Conservation (phyloP, 805 yeast genomes). For the Henningerozyma blattae region DNA sequence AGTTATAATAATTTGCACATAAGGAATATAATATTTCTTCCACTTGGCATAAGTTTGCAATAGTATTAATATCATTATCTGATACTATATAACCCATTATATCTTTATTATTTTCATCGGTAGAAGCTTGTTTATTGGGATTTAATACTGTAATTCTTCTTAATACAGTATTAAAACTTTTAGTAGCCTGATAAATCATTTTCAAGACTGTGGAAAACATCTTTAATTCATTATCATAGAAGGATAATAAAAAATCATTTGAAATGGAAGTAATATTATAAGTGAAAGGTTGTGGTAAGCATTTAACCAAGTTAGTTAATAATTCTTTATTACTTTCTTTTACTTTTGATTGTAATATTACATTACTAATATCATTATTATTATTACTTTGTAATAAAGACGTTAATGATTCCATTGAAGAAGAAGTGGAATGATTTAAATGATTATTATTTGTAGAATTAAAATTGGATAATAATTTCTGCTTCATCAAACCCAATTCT, state of each 20-base stretch:
- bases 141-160: not conserved
- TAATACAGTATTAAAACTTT: not conserved
- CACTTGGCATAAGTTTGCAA: slow-evolving; percentile 10
- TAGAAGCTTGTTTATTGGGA: not conserved
- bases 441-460: not conserved
- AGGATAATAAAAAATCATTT: slow-evolving; percentile 2
- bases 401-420: not conserved
- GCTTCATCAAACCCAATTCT: not conserved
- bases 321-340: slow-evolving; percentile 9
- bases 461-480: not conserved
- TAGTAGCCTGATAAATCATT: slow-evolving; percentile 1
- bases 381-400: not conserved
- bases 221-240: slow-evolving; percentile 9
- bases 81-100: no score
- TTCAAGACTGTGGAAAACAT: slow-evolving; percentile 12
- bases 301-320: slow-evolving; percentile 7
- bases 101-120: no score
- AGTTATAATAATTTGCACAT: slow-evolving; percentile 14
- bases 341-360: not conserved
- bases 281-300: slow-evolving; percentile 11
- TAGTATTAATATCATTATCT: slow-evolving; percentile 5
- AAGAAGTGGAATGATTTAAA: not conserved
- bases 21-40: slow-evolving; percentile 15
- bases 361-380: not conserved
- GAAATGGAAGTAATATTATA: slow-evolving; percentile 7